A percentile compares a stretch with the other conserved stretches of the same genome.
Conservation (phyloP, 148 eudicot species). For the Spergularia marina region DNA sequence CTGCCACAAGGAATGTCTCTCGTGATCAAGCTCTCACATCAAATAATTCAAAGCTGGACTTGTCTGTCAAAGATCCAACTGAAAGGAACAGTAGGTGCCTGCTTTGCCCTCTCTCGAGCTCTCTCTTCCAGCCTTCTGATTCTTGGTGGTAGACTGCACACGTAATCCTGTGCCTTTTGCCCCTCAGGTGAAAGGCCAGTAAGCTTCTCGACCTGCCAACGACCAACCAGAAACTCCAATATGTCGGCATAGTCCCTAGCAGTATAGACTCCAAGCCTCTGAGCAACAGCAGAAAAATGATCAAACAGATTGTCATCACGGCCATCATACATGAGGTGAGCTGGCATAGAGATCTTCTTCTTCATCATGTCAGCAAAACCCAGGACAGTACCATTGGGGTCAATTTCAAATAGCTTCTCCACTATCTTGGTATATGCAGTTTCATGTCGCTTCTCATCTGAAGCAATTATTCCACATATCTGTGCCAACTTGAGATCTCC, state of each 20-base stretch:
- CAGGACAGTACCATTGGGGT: conserved; percentile 52
- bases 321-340: conserved; percentile 66
- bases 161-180: conserved; percentile 30
- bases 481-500: conserved; percentile 62
- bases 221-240: conserved; percentile 45
- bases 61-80: conserved; percentile 51
- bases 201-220: conserved; percentile 39
- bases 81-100: conserved; percentile 33
- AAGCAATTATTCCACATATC: conserved; percentile 57
- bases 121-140: conserved; percentile 47
- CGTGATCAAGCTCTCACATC: not conserved
- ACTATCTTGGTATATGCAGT: conserved; percentile 25
- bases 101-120: conserved; percentile 40
- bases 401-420: conserved; percentile 59
- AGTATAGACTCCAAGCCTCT: conserved; percentile 55
- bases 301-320: conserved; percentile 48
- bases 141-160: conserved; percentile 43
- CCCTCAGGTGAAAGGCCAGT: conserved; percentile 48
- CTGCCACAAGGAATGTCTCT: not conserved
- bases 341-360: conserved; percentile 66
- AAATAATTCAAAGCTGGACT: conserved; percentile 30
- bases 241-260: conserved; percentile 58
- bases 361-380: conserved; percentile 71
- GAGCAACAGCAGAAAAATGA: conserved; percentile 59
- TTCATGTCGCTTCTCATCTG: conserved; percentile 72